Evolutionary conservation across 2,329 filamentous ascomycete genomes (phyloP).

Genomic region (Monosporascus sp.): DNA sequence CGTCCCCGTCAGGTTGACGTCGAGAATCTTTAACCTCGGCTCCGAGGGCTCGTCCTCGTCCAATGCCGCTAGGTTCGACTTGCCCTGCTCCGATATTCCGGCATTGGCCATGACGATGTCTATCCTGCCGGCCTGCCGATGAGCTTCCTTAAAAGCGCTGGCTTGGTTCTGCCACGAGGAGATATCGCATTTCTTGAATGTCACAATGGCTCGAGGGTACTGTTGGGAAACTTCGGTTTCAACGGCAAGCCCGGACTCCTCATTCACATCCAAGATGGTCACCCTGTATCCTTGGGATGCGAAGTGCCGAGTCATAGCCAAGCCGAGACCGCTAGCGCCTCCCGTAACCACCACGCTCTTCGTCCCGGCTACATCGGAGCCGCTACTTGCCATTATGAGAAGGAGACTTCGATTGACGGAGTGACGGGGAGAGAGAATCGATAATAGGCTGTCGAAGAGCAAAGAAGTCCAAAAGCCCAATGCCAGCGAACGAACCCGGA

Average conservation of each 20-base stretch:
- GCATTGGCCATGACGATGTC: conserved; percentile 47
- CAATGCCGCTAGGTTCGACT: conserved; percentile 18
- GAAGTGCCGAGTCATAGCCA: conserved; percentile 28
- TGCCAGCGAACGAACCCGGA: no score
- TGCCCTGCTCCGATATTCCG: conserved; percentile 38
- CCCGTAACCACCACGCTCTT: conserved; percentile 29
- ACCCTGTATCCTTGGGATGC: conserved; percentile 27
- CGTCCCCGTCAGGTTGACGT: conserved; percentile 33
- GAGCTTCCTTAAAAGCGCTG: conserved; percentile 27
- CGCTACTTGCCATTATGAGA: conserved; percentile 1
- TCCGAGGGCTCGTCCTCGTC: conserved; percentile 17
- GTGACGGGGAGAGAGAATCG: no score
- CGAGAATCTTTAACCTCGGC: conserved; percentile 18
- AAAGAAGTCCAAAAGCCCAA: no score
- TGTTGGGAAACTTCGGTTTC: conserved; percentile 19
- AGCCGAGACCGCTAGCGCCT: conserved; percentile 31
- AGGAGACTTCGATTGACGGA: no score
- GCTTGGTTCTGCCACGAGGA: conserved; percentile 32
- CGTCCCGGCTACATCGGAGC: conserved; percentile 1
- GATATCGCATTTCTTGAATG: conserved; percentile 31
- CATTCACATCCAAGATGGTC: conserved; percentile 29
- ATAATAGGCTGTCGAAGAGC: no score
- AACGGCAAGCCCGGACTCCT: conserved; percentile 15
- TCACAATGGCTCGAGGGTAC: conserved; percentile 17
- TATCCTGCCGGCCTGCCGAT: conserved; percentile 27